Conservation (phyloP, 2,329 filamentous ascomycete species). For the Trichoderma hamatum region DNA sequence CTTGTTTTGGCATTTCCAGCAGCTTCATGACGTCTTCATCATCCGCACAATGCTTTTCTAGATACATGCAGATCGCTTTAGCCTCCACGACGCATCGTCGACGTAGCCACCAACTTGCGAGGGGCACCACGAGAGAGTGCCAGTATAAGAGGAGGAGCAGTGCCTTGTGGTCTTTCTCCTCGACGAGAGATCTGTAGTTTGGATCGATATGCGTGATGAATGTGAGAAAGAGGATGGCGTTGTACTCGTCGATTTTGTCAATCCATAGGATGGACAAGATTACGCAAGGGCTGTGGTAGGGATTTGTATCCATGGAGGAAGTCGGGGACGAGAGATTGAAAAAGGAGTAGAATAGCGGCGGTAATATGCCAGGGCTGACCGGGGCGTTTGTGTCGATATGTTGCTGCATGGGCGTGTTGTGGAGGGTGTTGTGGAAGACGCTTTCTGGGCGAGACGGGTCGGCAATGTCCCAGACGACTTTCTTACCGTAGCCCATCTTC, state of each 20-base stretch:
- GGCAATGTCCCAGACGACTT: conserved; percentile 54
- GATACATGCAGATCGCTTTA: conserved; percentile 51
- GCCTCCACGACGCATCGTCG: conserved; percentile 52
- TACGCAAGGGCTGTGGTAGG: conserved; percentile 41
- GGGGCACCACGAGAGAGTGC: conserved; percentile 52
- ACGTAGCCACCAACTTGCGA: conserved; percentile 52
- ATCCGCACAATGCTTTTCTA: conserved; percentile 34
- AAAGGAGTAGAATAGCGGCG: conserved; percentile 37
- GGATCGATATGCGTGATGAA: conserved; percentile 52
- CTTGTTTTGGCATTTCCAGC: conserved; percentile 3
- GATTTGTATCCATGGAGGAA: conserved; percentile 34
- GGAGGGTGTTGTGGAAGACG: conserved; percentile 45
- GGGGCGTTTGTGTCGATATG: conserved; percentile 26
- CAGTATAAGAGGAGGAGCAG: conserved; percentile 60
- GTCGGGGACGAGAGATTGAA: conserved; percentile 34
- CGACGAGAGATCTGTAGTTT: conserved; percentile 49
- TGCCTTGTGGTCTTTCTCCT: conserved; percentile 55
- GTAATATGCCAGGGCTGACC: conserved; percentile 35
- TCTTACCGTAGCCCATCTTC: conserved; percentile 59
- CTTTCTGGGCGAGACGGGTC: conserved; percentile 53
- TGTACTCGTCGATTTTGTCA: conserved; percentile 43
- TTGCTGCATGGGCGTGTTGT: conserved; percentile 13
- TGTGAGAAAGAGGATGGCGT: conserved; percentile 48
- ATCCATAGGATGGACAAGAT: conserved; percentile 45
- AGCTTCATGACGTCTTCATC: conserved; percentile 8